Conservation (phyloP, 345 rosid species). For the Eucalyptus coolabah region DNA sequence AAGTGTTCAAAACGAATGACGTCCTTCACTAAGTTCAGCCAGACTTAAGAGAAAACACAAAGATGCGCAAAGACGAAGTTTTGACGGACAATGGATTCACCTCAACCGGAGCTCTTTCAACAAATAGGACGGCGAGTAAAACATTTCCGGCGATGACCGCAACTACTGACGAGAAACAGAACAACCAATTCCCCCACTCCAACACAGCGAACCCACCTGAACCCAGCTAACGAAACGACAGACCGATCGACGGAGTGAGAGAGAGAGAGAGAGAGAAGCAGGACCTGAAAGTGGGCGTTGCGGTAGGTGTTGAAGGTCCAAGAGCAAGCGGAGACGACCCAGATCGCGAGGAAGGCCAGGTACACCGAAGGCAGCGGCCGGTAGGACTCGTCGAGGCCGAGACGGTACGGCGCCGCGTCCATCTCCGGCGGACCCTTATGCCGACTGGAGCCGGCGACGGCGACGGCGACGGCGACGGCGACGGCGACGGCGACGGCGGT, state of each 20-base stretch:
- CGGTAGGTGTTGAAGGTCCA: slow-evolving; percentile 84
- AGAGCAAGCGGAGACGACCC: slow-evolving; percentile 73
- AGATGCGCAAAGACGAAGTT: not conserved
- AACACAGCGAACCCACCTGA: not conserved
- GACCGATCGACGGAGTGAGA: not conserved
- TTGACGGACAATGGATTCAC: not conserved
- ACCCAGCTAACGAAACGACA: not conserved
- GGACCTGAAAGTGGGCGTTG: slow-evolving; percentile 72
- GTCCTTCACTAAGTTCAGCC: not conserved
- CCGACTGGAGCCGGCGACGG: not conserved
- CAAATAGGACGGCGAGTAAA: not conserved
- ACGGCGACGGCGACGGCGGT: fast-evolving
- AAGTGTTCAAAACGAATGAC: not conserved
- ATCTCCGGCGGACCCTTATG: not conserved
- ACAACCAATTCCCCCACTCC: not conserved
- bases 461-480: not conserved
- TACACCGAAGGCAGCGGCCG: slow-evolving; percentile 69
- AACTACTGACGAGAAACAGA: not conserved
- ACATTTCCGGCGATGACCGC: not conserved
- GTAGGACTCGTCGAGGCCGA: slow-evolving; percentile 44
- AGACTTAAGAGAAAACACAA: not conserved
- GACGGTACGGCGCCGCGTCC: slow-evolving; percentile 12
- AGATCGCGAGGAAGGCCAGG: slow-evolving; percentile 51
- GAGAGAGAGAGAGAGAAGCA: not conserved
- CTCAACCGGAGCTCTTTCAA: not conserved